A percentile compares a stretch with the other conserved stretches of the same genome.
Conservation (phyloP, 2,329 filamentous ascomycete species). For the Penicillium sp. region DNA sequence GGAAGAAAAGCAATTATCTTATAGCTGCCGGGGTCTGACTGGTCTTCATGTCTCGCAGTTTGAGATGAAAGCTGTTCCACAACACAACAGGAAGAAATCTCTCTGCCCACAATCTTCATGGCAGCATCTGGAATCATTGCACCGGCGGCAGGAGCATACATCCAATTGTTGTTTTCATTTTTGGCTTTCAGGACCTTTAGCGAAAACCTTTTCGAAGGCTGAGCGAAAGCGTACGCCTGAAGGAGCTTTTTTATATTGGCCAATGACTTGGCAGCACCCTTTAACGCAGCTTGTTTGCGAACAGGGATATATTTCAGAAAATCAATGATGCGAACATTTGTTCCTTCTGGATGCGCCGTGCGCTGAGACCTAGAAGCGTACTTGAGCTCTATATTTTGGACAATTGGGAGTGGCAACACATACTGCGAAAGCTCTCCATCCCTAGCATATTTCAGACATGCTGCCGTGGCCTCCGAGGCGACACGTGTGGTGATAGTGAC, state of each 20-base stretch:
- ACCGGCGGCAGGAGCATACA: constrained; percentile 51
- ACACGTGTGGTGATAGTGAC: constrained; percentile 53
- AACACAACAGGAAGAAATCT: constrained; percentile 49
- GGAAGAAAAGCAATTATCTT: constrained; percentile 48
- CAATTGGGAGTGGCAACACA: constrained; percentile 7
- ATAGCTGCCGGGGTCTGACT: constrained; percentile 29
- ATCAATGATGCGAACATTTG: constrained; percentile 52
- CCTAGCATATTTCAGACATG: constrained; percentile 47
- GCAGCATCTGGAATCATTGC: constrained; percentile 49
- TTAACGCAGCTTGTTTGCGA: constrained; percentile 51
- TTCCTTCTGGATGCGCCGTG: constrained; percentile 54
- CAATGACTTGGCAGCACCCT: constrained; percentile 46
- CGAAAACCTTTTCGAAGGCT: constrained; percentile 51
- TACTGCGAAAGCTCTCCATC: constrained; percentile 48
- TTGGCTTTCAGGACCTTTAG: constrained; percentile 54
- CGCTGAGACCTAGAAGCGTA: constrained; percentile 28
- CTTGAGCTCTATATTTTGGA: not conserved
- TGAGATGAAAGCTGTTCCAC: constrained; percentile 27
- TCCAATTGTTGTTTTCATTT: constrained; percentile 56
- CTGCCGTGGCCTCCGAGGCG: constrained; percentile 52
- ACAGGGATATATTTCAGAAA: constrained; percentile 57
- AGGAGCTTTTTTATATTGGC: constrained; percentile 50
- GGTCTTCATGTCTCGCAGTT: constrained; percentile 7
- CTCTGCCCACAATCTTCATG: constrained; percentile 51
- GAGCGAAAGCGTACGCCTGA: constrained; percentile 55